Evolutionary conservation across 177 flowering plant species (phyloP), one percentile per base, ranked within the genome.

Genomic region (Tripterygium wilfordii): DNA sequence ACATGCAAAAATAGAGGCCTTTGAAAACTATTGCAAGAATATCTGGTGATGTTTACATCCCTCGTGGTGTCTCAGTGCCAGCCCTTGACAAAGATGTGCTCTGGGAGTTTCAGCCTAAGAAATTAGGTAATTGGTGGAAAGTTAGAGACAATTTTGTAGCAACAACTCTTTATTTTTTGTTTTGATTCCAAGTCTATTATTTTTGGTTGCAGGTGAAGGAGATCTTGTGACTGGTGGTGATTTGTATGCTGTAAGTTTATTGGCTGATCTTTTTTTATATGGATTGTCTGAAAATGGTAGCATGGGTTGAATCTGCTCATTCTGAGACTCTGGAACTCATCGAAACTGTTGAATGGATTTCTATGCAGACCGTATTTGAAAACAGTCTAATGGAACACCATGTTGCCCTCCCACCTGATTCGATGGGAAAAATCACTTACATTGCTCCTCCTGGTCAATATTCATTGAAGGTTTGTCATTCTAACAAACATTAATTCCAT

Each of bases 31-130:
- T 94, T 71, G 99, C 99, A 15, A 79, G 52, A 48, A 70, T 46
- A 68, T 94, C 97, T 38, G 97, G 97, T 38, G 97, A 94, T 79
- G 97, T 94, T 40, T 89, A 92, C n/a, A n/a, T n/a, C n/a, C n/a
- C n/a, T n/a, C n/a, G n/a, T n/a, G n/a, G 96, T 63, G 96, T 88
- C 8, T 73, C 98, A 51, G 98, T 88, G 43, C 98, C 98, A 35
- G 88, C 98, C 19, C 88, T 92, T 38, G 98, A 92, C 72, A 92
- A 89, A 69, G 98, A 88, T 58, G 72, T 51, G 36, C 80, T 82
- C 3, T 92, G 96, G 96, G 98, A 92, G 27, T 92, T 92, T 55
- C 72, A 86, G 62, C 98, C 96, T 22, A 88, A 77, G 56, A 92
- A 84, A 62, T 14, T 92, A 60, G 94, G 96, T 88, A 80, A 32